These are phyloP conservation scores for Nitzschia sp. DNA, from an alignment of 108 stramenopile species.

Conservation along the genomic window DNA sequence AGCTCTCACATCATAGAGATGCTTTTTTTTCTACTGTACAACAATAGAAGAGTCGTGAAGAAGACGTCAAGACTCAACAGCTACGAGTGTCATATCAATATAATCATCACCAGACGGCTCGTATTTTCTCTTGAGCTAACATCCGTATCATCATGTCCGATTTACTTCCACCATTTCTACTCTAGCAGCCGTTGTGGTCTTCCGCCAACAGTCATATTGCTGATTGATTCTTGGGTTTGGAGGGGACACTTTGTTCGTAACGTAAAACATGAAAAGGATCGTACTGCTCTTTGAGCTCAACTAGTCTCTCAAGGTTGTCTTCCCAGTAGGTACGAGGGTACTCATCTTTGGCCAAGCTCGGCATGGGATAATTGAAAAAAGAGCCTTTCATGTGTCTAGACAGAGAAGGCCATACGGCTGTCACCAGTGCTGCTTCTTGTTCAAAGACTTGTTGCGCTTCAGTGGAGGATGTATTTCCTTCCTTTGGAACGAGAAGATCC, in stretches of 20 bases:
- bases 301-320: slow-evolving; percentile 22
- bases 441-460: slow-evolving; percentile 1
- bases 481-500: slow-evolving; percentile 16
- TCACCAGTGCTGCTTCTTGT: slow-evolving; percentile 14
- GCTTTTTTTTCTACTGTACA: too few relatives aligned
- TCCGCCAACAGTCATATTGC: too few relatives aligned
- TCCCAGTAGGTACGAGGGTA: slow-evolving; percentile 35
- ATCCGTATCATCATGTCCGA: too few relatives aligned
- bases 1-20: too few relatives aligned
- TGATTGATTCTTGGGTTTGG: too few relatives aligned
- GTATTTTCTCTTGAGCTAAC: too few relatives aligned
- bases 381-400: slow-evolving; percentile 25
- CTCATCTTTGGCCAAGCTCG: slow-evolving; percentile 17
- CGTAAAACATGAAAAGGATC: slow-evolving; percentile 22
- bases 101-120: too few relatives aligned
- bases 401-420: slow-evolving; percentile 30
- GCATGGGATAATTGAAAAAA: slow-evolving; percentile 35
- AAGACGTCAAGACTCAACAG: too few relatives aligned
- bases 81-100: too few relatives aligned
- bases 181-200: too few relatives aligned
- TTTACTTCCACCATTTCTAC: too few relatives aligned
- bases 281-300: slow-evolving; percentile 17
- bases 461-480: slow-evolving; percentile 3
- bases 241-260: slow-evolving; percentile 20
- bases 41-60: too few relatives aligned